Conservation (phyloP, 139 green algal genomes). For the Desmodesmus armatus region DNA sequence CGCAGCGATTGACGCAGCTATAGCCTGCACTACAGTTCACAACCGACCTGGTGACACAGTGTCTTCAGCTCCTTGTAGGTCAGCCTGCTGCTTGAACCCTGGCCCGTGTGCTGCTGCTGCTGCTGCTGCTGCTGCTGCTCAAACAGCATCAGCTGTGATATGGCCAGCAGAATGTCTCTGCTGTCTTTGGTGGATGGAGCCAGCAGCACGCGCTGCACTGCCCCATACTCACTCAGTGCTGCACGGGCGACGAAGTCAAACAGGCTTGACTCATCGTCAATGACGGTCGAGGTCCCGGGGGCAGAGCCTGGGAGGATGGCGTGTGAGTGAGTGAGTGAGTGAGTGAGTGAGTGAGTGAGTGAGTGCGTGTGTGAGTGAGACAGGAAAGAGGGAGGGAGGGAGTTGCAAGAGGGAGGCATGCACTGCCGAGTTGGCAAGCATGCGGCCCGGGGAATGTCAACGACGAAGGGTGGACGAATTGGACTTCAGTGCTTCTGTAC, state of each 20-base stretch:
- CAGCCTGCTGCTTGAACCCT: background rate
- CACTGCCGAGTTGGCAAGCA: too few relatives aligned
- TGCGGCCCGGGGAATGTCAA: too few relatives aligned
- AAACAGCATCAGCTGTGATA: slow-evolving; percentile 2
- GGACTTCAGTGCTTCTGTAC: too few relatives aligned
- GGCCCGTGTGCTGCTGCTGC: slow-evolving; percentile 5
- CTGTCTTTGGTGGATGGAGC: background rate
- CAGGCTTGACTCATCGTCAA: background rate
- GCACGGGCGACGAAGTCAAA: slow-evolving; percentile 24
- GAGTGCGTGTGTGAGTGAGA: slow-evolving; percentile 2
- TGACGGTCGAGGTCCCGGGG: background rate
- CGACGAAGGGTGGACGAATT: too few relatives aligned
- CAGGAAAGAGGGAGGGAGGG: too few relatives aligned
- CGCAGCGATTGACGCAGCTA: too few relatives aligned
- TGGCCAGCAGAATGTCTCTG: background rate
- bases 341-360: too few relatives aligned
- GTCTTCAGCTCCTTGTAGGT: background rate
- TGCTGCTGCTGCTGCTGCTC: background rate
- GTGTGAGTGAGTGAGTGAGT: too few relatives aligned
- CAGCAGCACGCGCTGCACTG: background rate
- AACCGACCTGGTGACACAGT: slow-evolving; percentile 18
- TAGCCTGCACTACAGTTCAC: too few relatives aligned
- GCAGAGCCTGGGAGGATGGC: too few relatives aligned
- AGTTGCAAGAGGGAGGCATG: too few relatives aligned
- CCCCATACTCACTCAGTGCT: slow-evolving; percentile 18